Evolutionary conservation across 2,329 filamentous ascomycete species (phyloP), one percentile per base, ranked within the genome.

Genomic region (Alternaria ethzedia): DNA sequence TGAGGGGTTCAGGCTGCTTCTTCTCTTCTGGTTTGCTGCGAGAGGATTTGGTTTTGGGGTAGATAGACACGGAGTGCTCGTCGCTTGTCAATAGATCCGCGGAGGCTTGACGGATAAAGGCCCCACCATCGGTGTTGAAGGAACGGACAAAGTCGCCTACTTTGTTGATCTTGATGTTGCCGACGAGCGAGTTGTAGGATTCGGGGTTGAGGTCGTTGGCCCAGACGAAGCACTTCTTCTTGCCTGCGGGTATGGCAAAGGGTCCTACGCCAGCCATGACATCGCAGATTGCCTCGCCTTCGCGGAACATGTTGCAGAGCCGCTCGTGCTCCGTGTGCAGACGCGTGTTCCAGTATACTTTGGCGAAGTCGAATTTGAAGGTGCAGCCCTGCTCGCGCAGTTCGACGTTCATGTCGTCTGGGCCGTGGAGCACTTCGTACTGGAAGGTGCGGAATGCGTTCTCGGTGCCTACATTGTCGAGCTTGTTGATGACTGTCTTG

Each of bases 221-320:
- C 90, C 92, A 97, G 17, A 97, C 94, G 72, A 98, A 97, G 26
- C 96, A 92, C 43, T 88, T 89, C 79, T 91, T 95, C 83, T 92
- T 96, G 15, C 93, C 96, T 0, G 95, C 94, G 0, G 96, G 96
- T 4, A 97, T 86, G 21, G 95, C 94, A 79, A 99, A 99, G 0
- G 96, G 96, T 0, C 96, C 96, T 54, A 99, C 94, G 46, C 96
- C 96, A 1, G 94, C 95, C 95, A 98, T 99, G 68, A 97, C 91
- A 80, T 99, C 96, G 82, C 91, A 96, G 2, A 98, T 92, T 4
- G 94, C 94, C 75, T 98, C 92, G 43, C 96, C 94, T 7, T 91
- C 89, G 59, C 88, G 83, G 83, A 98, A 97, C 58, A 90, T 82
- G 56, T 86, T 83, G 63, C 95, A 88, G 15, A 98, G 84, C 4